A percentile compares a stretch with the other conserved stretches of the same genome.
Evolutionary conservation across 2,329 filamentous ascomycete genomes (phyloP).

Genomic region (Penicillium aurantiogriseum): DNA sequence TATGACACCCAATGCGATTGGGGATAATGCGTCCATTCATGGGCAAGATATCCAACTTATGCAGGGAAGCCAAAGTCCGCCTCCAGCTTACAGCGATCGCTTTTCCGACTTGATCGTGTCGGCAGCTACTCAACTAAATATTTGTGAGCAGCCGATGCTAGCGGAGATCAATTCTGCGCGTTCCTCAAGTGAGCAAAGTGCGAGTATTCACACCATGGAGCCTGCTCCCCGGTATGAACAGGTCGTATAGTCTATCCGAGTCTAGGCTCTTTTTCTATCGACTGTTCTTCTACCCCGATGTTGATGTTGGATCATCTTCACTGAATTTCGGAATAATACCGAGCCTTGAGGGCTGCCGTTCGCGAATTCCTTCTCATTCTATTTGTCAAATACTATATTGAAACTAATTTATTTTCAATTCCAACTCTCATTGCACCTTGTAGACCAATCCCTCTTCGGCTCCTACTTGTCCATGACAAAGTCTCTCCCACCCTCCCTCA

Average conservation of each 20-base stretch:
- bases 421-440: constrained; percentile 3
- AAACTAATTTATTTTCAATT: neutral
- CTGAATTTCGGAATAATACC: neutral
- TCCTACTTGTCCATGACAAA: constrained; percentile 7
- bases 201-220: neutral
- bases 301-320: neutral
- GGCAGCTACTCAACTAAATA: neutral
- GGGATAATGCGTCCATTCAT: neutral
- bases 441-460: constrained; percentile 21
- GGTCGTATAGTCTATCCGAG: neutral
- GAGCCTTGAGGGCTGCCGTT: neutral
- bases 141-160: neutral
- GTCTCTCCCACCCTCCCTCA: constrained; percentile 16
- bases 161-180: neutral
- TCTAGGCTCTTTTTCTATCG: too few relatives aligned
- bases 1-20: neutral
- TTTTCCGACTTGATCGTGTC: neutral
- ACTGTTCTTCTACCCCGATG: neutral
- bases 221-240: constrained; percentile 2
- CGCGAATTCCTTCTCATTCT: neutral
- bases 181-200: neutral
- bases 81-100: constrained; percentile 1
- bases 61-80: neutral
- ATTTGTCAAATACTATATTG: neutral
- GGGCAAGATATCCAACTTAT: neutral